A percentile compares a stretch with the other conserved stretches of the same genome.
Conservation (phyloP, 352 stramenopile genomes). For the Aphanomyces invadans region DNA sequence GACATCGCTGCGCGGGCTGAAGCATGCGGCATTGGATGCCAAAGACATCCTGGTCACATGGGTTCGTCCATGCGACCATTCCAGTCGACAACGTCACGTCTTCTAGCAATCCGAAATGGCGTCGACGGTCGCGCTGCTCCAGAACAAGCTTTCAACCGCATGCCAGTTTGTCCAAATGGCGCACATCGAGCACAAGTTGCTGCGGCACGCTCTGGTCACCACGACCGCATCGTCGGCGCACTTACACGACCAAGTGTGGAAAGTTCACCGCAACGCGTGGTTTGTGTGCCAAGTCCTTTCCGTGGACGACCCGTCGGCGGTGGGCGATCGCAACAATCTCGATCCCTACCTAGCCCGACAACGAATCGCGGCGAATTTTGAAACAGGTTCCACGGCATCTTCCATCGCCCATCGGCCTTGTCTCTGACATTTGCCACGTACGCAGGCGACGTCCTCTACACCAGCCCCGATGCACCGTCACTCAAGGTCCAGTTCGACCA, state of each 20-base stretch:
- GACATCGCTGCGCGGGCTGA: neutral
- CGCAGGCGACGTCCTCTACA: slow-evolving; percentile 44
- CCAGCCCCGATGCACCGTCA: slow-evolving; percentile 31
- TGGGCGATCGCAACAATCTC: no score
- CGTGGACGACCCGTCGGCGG: neutral
- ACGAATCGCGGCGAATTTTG: neutral
- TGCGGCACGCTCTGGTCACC: slow-evolving; percentile 37
- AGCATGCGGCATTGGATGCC: neutral
- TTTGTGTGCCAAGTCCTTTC: slow-evolving; percentile 49
- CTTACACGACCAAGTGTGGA: slow-evolving; percentile 67
- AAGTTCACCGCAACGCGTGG: slow-evolving; percentile 41
- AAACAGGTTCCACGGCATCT: neutral
- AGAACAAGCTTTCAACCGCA: slow-evolving; percentile 4
- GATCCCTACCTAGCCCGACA: no score
- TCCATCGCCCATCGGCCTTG: no score
- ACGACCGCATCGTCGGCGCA: slow-evolving; percentile 46
- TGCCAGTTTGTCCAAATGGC: slow-evolving; percentile 37
- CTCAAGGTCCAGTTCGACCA: slow-evolving; percentile 49
- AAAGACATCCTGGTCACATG: slow-evolving; percentile 22
- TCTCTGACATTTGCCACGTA: no score
- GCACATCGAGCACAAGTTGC: slow-evolving; percentile 43
- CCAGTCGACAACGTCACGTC: neutral
- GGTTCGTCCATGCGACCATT: neutral
- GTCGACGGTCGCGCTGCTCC: neutral
- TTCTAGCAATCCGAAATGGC: slow-evolving; percentile 21